phyloP scores from a whole-genome alignment of 108 stramenopile genomes.

The Fragilaria radians region DNA sequence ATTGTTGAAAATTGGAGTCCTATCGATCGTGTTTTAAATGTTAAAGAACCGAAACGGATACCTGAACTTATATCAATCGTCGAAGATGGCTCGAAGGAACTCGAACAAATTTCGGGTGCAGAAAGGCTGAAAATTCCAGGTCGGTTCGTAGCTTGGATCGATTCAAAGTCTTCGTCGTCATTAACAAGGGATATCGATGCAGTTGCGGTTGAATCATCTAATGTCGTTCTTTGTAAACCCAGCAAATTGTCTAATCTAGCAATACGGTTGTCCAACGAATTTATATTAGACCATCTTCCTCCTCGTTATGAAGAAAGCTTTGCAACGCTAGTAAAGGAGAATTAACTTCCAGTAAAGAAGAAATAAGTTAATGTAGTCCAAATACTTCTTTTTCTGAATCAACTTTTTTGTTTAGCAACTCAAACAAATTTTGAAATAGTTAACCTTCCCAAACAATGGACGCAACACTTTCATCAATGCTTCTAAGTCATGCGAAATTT shows the following conservation, averaged over 20 bases:
- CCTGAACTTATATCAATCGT: background rate
- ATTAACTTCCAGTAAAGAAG: no score
- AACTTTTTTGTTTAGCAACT: no score
- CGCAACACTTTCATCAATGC: no score
- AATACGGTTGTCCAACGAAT: background rate
- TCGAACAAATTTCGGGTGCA: background rate
- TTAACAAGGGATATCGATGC: no score
- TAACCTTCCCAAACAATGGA: no score
- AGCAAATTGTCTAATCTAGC: background rate
- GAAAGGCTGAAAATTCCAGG: constrained; percentile 1
- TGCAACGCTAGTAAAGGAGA: no score
- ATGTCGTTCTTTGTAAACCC: background rate
- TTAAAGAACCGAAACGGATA: background rate
- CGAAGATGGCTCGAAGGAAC: background rate
- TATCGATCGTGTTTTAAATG: background rate
- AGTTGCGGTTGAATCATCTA: background rate
- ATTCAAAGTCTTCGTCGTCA: no score
- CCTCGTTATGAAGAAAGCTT: background rate
- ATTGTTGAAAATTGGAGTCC: background rate
- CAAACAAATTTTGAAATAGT: no score
- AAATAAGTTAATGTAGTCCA: no score
- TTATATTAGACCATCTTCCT: background rate
- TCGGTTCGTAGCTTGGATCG: background rate
- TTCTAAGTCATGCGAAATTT: no score
- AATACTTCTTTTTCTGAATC: no score